Base-by-base conservation (phyloP, 2,329 filamentous ascomycete species). In the Phaeosphaeria sp. region DNA sequence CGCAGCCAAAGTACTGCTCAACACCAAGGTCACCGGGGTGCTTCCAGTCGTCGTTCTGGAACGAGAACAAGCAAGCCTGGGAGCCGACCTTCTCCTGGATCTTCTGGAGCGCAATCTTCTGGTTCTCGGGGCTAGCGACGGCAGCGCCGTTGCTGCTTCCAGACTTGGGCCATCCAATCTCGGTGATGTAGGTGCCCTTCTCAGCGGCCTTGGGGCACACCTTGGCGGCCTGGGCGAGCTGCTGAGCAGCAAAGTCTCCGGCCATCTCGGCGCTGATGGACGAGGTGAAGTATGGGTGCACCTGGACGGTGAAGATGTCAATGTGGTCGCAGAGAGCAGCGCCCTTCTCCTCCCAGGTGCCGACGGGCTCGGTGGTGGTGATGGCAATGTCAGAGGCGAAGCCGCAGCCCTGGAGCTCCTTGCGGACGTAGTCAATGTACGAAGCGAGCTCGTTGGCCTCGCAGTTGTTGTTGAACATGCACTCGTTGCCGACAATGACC, bases 211-310 rank as follows among this genome's bases (percentile, higher is more conserved):
- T 85, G 42, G 82, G 76, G 86, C 94, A 98, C 68, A 92, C 81
- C 67, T 78, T 76, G 75, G 87, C 80, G 62, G 96, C 88, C 64
- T 91, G 83, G 47, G 87, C 81, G 64, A 97, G 86, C 84, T 97
- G 89, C 69, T 83, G 74, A 65, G 83, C 80, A 69, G 93, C 90
- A 77, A 97, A 97, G 52, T 81, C 76, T 75, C 94, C 94, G 54
- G 93, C 93, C 50, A 85, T 72, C 3, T 79, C 71, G 59, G 93
- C 85, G 22, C 79, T 73, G 64, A 89, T 84, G 57, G 85, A 81
- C 46, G 87, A 75, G 84, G 96, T 96, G 90, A 97, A 98, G 90
- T 90, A 97, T 67, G 93, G 89, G 83, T 98, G 93, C 72, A 96
- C 88, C 85, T 97, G 97, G 79, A 87, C 88, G 78, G 89, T 91